Evolutionary conservation across 208 protist species (phyloP), one percentile per base, ranked within the genome.

Genomic region (Tetramitus jugosus): DNA sequence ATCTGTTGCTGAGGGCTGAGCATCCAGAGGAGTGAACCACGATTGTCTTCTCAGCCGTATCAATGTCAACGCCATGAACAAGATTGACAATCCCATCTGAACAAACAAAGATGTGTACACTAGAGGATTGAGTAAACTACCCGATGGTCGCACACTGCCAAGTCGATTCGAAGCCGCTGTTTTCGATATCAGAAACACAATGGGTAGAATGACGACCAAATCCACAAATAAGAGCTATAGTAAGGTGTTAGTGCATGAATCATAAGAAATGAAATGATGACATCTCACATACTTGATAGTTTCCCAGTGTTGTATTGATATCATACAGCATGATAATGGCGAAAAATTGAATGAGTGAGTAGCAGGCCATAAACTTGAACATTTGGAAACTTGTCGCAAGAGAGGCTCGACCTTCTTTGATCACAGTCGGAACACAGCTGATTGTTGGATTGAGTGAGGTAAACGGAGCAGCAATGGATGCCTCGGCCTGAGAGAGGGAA

Each of bases 401-500:
- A 8, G 77, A 56, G 43, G 29, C 42, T 68, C 78, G 42, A 29
- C 80, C 80, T 42, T 82, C 80, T 26, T 60, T 64, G 10, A 81
- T 60, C 0, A 81, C 23, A 1, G 23, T 31, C 20, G 33, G n/a
- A 6, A 81, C 79, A 52, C 37, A 81, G 2, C 49, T 7, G 61
- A 81, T 81, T 23, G 20, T 68, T 1, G 33, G 72, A 52, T 29
- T 81, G 1, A 43, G n/a, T 56, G 23, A 42, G 17, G 79, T 81
- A 42, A 81, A 81, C 37, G 79, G 74, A 29, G 79, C 79, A 71
- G 79, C 79, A 78, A 81, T 62, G 31, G 80, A 82, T 39, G 80
- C 80, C 67, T 82, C 80, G 33, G 43, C 77, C 8, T 82, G 77
- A 60, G 29, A 53, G 23, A 82, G 71, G 3, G 76, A 67, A 17